These are phyloP conservation scores for Hyparrhenia diplandra DNA, from an alignment of 176 grass and related monocot species.

Conservation along the genomic window DNA sequence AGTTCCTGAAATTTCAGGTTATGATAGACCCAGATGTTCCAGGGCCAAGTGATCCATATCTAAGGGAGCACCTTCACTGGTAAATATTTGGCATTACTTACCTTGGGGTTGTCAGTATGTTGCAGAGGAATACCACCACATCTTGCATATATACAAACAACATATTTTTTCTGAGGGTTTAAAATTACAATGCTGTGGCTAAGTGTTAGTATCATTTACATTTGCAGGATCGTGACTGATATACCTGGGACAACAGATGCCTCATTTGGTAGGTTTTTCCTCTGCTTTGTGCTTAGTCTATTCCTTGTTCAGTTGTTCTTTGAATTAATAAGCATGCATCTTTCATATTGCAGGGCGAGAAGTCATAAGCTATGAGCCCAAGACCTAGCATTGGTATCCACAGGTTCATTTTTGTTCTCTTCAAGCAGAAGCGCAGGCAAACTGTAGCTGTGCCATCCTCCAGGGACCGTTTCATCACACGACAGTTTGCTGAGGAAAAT, in stretches of 20 bases:
- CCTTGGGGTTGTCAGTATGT: not conserved
- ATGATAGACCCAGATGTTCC: slow-evolving; percentile 98
- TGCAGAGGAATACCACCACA: no score
- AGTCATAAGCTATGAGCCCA: slow-evolving; percentile 67
- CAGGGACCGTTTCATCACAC: slow-evolving; percentile 70
- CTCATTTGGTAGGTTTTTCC: slow-evolving; percentile 68
- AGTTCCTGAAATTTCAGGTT: slow-evolving; percentile 49
- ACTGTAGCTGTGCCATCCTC: slow-evolving; percentile 39
- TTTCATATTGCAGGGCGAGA: slow-evolving; percentile 52
- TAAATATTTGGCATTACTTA: slow-evolving; percentile 33
- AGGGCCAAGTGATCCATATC: slow-evolving; percentile 92
- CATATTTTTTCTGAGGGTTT: no score
- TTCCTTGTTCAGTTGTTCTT: slow-evolving; percentile 13
- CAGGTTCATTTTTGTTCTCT: slow-evolving; percentile 90
- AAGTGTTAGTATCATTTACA: slow-evolving; percentile 27
- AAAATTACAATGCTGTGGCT: slow-evolving; percentile 4
- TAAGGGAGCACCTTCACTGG: slow-evolving; percentile 91
- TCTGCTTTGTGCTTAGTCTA: not conserved
- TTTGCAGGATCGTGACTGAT: slow-evolving; percentile 86
- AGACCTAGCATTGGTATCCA: slow-evolving; percentile 89
- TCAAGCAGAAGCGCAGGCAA: slow-evolving; percentile 69
- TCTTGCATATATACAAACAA: no score
- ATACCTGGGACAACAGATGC: slow-evolving; percentile 94
- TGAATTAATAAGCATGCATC: not conserved
- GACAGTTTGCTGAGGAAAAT: slow-evolving; percentile 73